A percentile compares a stretch with the other conserved stretches of the same genome.
Conservation (phyloP, 139 green algal species). For the Tetraselmis chui region DNA sequence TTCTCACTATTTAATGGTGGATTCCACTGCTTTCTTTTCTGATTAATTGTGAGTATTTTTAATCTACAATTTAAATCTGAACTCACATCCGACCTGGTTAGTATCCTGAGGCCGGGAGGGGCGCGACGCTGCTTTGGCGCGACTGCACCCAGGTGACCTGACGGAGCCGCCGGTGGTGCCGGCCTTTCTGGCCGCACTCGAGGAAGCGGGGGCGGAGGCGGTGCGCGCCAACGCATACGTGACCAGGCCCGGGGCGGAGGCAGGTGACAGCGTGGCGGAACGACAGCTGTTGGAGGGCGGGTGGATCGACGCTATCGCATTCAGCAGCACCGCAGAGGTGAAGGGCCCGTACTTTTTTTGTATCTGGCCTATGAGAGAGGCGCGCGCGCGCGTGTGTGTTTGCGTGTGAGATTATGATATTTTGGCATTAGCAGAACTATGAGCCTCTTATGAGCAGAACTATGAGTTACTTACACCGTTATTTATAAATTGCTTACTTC, state of each 20-base stretch:
- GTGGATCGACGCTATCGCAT: slow-evolving; percentile 46
- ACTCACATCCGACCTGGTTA: no score
- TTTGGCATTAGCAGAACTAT: neutral
- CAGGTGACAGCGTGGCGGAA: slow-evolving; percentile 31
- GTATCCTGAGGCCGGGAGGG: no score
- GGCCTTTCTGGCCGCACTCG: slow-evolving; percentile 50
- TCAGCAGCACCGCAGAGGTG: slow-evolving; percentile 58
- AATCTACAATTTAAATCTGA: no score
- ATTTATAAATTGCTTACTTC: no score
- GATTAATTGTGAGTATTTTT: no score
- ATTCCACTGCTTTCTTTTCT: no score
- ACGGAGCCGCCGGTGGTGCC: slow-evolving; percentile 62
- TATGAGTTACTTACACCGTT: no score
- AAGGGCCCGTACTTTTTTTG: slow-evolving; percentile 3
- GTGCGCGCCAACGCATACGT: slow-evolving; percentile 50
- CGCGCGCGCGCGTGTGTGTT: neutral
- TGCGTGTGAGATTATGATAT: neutral
- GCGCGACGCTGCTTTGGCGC: neutral
- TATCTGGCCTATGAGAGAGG: neutral
- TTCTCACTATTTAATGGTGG: no score
- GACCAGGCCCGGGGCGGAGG: slow-evolving; percentile 28
- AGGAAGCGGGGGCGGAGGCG: slow-evolving; percentile 34
- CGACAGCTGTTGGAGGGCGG: slow-evolving; percentile 38
- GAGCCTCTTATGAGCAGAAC: no score
- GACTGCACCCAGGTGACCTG: slow-evolving; percentile 32